phyloP scores from a whole-genome alignment of 495 filamentous ascomycete species.

The Neurospora tetrasperma region DNA sequence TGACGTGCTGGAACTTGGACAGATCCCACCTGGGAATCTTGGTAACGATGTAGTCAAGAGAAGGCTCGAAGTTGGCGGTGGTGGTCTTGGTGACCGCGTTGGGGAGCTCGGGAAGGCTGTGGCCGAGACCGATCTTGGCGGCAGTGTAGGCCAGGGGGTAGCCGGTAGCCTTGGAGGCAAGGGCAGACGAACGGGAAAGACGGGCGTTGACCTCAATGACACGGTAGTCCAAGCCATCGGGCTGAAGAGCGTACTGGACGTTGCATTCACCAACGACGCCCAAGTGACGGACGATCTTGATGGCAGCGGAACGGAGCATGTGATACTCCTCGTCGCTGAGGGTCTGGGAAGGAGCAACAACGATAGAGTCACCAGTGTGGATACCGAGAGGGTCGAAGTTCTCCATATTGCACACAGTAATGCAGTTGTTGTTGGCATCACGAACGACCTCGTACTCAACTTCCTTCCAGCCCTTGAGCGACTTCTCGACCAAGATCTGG shows the following conservation, averaged over 20 bases:
- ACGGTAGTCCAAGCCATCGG: constrained; percentile 88
- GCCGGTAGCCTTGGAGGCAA: constrained; percentile 95
- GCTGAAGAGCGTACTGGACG: constrained; percentile 93
- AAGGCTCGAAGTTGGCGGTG: constrained; percentile 97
- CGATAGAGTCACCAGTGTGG: constrained; percentile 94
- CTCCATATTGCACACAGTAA: constrained; percentile 99
- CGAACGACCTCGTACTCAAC: constrained; percentile 96
- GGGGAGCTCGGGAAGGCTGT: constrained; percentile 87
- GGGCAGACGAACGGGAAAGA: constrained; percentile 88
- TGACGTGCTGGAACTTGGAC: constrained; percentile 97
- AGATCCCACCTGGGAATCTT: constrained; percentile 98
- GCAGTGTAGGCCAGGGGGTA: constrained; percentile 96
- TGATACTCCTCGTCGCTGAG: constrained; percentile 96
- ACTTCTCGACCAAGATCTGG: constrained; percentile 97
- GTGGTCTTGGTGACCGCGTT: constrained; percentile 98
- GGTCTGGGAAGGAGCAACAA: constrained; percentile 91
- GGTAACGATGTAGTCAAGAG: constrained; percentile 92
- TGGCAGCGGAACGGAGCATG: constrained; percentile 93
- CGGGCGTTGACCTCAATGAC: constrained; percentile 98
- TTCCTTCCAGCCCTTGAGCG: constrained; percentile 99
- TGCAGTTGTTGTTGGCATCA: constrained; percentile 91
- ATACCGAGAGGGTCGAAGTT: constrained; percentile 97
- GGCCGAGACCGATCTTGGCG: constrained; percentile 91
- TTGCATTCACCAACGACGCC: constrained; percentile 97
- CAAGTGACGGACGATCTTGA: constrained; percentile 92